These are phyloP conservation scores for Grosmannia serpens DNA, from an alignment of 2,329 filamentous ascomycete genomes.

Conservation along the genomic window DNA sequence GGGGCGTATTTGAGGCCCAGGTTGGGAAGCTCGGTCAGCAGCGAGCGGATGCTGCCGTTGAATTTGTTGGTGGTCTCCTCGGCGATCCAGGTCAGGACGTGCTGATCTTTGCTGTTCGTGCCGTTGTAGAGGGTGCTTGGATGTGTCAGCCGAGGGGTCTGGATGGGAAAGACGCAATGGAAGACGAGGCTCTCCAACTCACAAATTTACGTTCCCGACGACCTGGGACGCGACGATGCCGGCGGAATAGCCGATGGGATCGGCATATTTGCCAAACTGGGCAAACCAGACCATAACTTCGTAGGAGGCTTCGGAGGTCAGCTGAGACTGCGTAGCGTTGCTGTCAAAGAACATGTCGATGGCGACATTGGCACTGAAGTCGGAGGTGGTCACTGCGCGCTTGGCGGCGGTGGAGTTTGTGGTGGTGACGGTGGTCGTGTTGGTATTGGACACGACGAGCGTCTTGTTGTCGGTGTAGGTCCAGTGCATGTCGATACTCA, in stretches of 20 bases:
- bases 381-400: constrained; percentile 8
- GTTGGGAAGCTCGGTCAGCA: constrained; percentile 29
- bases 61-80: constrained; percentile 25
- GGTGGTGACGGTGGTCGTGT: background rate
- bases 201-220: constrained; percentile 29
- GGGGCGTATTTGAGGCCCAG: constrained; percentile 24
- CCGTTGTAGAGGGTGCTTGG: constrained; percentile 27
- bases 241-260: constrained; percentile 24
- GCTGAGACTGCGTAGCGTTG: constrained; percentile 16
- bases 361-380: constrained; percentile 41
- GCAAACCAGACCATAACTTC: constrained; percentile 8
- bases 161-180: background rate
- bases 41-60: constrained; percentile 32
- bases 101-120: constrained; percentile 27
- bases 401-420: background rate
- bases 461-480: constrained; percentile 20
- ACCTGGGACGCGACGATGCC: constrained; percentile 22
- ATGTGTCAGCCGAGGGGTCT: background rate
- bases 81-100: constrained; percentile 39
- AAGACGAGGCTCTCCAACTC: background rate
- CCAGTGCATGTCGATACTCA: constrained; percentile 38
- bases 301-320: constrained; percentile 2
- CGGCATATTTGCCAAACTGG: background rate
- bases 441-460: background rate
- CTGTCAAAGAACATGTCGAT: constrained; percentile 46